A percentile compares a stretch with the other conserved stretches of the same genome.
phyloP scores from a whole-genome alignment of 371 early-diverging fungal genomes.

The Mucor circinelloides region DNA sequence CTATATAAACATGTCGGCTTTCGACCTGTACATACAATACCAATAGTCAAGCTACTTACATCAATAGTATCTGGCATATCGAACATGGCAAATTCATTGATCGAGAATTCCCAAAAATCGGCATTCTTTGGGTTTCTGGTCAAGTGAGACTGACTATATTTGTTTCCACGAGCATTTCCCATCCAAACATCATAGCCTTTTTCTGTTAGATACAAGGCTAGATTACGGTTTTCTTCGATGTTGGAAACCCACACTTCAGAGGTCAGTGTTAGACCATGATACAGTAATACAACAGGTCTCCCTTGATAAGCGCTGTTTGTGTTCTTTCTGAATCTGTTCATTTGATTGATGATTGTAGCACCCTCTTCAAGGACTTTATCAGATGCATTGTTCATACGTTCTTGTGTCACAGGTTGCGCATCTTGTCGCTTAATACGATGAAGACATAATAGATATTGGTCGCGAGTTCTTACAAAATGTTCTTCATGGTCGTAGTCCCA shows the following conservation, averaged over 20 bases:
- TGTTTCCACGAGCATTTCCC: conserved; percentile 94
- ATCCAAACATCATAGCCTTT: conserved; percentile 96
- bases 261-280: conserved; percentile 93
- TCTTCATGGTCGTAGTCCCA: conserved; percentile 78
- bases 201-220: conserved; percentile 72
- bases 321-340: conserved; percentile 7
- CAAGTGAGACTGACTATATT: conserved; percentile 88
- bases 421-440: conserved; percentile 67
- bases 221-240: conserved; percentile 62
- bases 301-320: conserved; percentile 17
- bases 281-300: conserved; percentile 85
- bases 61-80: conserved; percentile 88
- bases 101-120: conserved; percentile 91
- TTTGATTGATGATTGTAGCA: background rate
- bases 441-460: conserved; percentile 81
- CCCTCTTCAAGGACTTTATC: background rate
- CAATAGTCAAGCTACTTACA: conserved; percentile 43
- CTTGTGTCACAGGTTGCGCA: background rate
- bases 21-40: background rate
- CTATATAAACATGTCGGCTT: conserved; percentile 25
- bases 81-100: conserved; percentile 86
- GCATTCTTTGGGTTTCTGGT: conserved; percentile 64
- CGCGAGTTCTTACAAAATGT: conserved; percentile 81
- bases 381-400: background rate
- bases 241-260: conserved; percentile 90